Evolutionary conservation across 352 stramenopile genomes (phyloP), one percentile per base, ranked within the genome.

Genomic region (Phytophthora brassicae): DNA sequence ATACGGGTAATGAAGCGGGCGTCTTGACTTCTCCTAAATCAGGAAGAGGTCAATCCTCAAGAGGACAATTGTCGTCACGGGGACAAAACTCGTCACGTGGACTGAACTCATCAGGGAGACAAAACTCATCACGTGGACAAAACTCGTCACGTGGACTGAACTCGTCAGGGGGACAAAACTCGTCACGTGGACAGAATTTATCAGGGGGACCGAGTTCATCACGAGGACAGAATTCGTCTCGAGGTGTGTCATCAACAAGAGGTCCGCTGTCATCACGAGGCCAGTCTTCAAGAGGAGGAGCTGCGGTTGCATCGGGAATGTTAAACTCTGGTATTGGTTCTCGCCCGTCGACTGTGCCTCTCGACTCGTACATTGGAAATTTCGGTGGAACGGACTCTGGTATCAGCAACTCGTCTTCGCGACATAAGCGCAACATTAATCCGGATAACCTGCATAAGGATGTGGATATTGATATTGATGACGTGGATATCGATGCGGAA

Each of bases 381-480:
- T 77, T 74, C 33, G 70, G 60, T 14, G 56, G 56, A 6, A 41
- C 46, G 12, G 54, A 57, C 11, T 71, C 64, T n/a, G 45, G 41
- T n/a, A n/a, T 46, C 14, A 61, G 55, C 51, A 42, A 6, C 9
- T 56, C 64, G 16, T 70, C 61, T 31, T 66, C 48, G 19, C 59
- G 66, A n/a, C 69, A 60, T n/a, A 75, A 68, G 35, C 57, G 49
- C 26, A 86, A 64, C 47, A 59, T 80, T 23, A 62, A 84, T 17
- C 44, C 72, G 23, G 69, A 81, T 23, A 52, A 66, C 20, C 60
- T 78, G 47, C 64, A 74, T 23, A 64, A 70, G 28, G 66, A 77
- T 31, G 63, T 74, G 24, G 26, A n/a, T n/a, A n/a, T n/a, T n/a
- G 38, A 73, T 44, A 70, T 76, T 14, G 64, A 75, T 31, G 68